These are phyloP conservation scores for Ceratobasidium sp. DNA, from an alignment of 1,284 basidiomycete species.

Conservation along the genomic window DNA sequence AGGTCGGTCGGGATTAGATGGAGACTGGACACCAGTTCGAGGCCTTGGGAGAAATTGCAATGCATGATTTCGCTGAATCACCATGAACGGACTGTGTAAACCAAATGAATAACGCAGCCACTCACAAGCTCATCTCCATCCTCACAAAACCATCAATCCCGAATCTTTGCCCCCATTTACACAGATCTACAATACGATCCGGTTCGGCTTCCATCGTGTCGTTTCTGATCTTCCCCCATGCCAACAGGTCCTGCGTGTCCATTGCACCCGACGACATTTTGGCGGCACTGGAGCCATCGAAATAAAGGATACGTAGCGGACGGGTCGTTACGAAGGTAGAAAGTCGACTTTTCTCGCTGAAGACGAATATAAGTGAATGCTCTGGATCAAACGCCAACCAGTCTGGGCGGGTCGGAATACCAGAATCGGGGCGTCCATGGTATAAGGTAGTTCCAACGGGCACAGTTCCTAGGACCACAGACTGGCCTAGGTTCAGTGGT, in stretches of 20 bases:
- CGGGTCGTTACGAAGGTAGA: conserved; percentile 52
- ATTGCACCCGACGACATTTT: conserved; percentile 51
- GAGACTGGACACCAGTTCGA: conserved; percentile 52
- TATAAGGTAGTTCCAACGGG: conserved; percentile 56
- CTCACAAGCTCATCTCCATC: conserved; percentile 61
- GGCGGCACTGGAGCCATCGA: conserved; percentile 55
- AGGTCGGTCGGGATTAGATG: conserved; percentile 33
- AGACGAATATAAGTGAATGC: conserved; percentile 52
- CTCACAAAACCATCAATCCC: conserved; percentile 55
- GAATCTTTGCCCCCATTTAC: conserved; percentile 51
- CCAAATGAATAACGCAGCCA: not conserved
- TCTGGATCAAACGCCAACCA: conserved; percentile 57
- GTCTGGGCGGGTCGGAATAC: conserved; percentile 52
- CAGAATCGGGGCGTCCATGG: conserved; percentile 47
- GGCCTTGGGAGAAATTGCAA: conserved; percentile 56
- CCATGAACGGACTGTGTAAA: not conserved
- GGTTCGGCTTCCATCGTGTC: conserved; percentile 46
- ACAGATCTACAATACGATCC: conserved; percentile 50
- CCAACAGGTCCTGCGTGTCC: conserved; percentile 56
- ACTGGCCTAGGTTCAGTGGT: conserved; percentile 47
- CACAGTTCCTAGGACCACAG: conserved; percentile 54
- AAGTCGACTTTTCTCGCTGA: conserved; percentile 40
- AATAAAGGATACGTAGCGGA: conserved; percentile 55
- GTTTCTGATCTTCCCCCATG: conserved; percentile 49
- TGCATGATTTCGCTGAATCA: conserved; percentile 60